A percentile compares a stretch with the other conserved stretches of the same genome.
Evolutionary conservation across 2,329 filamentous ascomycete genomes (phyloP).

Genomic region (Aureobasidium melanogenum): DNA sequence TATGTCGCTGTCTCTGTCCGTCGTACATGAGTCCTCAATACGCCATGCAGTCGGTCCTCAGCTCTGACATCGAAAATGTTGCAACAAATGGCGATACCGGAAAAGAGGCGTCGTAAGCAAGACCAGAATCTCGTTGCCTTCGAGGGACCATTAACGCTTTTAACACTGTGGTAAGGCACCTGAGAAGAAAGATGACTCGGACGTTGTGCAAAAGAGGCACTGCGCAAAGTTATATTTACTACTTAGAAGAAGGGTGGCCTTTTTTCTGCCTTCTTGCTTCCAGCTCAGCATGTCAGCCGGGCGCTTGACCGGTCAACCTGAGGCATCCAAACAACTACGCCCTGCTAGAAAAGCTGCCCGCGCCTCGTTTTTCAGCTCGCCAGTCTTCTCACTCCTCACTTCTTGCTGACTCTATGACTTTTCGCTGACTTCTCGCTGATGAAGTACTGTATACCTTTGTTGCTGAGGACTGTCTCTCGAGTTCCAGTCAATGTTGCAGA

Average conservation of each 20-base stretch:
- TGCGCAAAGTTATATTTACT: background rate
- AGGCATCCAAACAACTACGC: slow-evolving; percentile 1
- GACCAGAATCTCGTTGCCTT: background rate
- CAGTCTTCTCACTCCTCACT: background rate
- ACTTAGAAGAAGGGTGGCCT: background rate
- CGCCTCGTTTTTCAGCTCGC: background rate
- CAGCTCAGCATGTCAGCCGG: background rate
- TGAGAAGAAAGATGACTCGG: background rate
- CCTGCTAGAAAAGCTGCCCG: background rate
- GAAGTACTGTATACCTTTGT: no score
- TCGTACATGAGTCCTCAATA: background rate
- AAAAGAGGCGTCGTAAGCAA: background rate
- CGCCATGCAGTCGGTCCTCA: background rate
- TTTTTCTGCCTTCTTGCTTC: background rate
- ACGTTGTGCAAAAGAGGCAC: background rate
- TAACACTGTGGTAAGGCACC: background rate
- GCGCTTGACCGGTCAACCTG: slow-evolving; percentile 8
- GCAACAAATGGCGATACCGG: background rate
- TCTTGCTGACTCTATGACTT: background rate
- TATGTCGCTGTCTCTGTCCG: background rate
- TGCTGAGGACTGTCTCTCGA: no score
- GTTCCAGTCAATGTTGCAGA: no score
- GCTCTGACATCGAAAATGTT: background rate
- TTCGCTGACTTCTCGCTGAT: background rate
- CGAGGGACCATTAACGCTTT: background rate